Conservation (phyloP, 768 basidiomycete species). For the Rhizopogon salebrosus region DNA sequence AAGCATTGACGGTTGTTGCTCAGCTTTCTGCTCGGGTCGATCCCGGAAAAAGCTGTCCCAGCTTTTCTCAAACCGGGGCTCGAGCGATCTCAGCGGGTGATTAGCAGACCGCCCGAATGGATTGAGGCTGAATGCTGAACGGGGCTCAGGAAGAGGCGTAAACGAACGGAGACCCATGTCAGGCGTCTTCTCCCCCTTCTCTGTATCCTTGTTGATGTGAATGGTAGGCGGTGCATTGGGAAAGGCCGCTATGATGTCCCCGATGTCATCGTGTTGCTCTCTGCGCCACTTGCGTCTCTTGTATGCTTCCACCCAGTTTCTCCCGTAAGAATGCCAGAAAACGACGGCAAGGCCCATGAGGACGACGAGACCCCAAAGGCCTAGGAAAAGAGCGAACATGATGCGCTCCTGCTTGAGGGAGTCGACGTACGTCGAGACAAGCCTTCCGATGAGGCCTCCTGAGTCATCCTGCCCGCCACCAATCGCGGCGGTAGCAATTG, state of each 20-base stretch:
- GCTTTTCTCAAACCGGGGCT: slow-evolving; percentile 33
- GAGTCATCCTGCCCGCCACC: slow-evolving; percentile 48
- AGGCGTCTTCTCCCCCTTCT: slow-evolving; percentile 15
- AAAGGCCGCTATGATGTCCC: slow-evolving; percentile 32
- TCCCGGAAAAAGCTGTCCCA: slow-evolving; percentile 42
- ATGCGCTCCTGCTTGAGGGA: slow-evolving; percentile 76
- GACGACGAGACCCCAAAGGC: slow-evolving; percentile 78
- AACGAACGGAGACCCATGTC: slow-evolving; percentile 38
- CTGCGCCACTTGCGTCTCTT: slow-evolving; percentile 45
- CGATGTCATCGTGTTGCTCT: slow-evolving; percentile 46
- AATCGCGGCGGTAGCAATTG: slow-evolving; percentile 81
- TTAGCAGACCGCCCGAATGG: slow-evolving; percentile 33
- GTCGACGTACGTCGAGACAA: slow-evolving; percentile 69
- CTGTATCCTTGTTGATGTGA: slow-evolving; percentile 15
- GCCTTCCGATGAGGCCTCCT: slow-evolving; percentile 61
- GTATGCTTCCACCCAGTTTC: slow-evolving; percentile 39
- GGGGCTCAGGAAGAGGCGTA: slow-evolving; percentile 43
- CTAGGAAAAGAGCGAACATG: slow-evolving; percentile 81
- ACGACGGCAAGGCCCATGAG: slow-evolving; percentile 70
- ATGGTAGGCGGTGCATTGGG: slow-evolving; percentile 11
- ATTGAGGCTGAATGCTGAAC: slow-evolving; percentile 23
- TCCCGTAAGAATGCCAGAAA: slow-evolving; percentile 67
- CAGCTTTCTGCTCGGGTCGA: slow-evolving; percentile 7
- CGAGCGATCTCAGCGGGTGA: slow-evolving; percentile 21
- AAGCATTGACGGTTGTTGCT: slow-evolving; percentile 19